Base-by-base conservation (phyloP, 108 stramenopile genomes). In the Phaeodactylum tricornutum region DNA sequence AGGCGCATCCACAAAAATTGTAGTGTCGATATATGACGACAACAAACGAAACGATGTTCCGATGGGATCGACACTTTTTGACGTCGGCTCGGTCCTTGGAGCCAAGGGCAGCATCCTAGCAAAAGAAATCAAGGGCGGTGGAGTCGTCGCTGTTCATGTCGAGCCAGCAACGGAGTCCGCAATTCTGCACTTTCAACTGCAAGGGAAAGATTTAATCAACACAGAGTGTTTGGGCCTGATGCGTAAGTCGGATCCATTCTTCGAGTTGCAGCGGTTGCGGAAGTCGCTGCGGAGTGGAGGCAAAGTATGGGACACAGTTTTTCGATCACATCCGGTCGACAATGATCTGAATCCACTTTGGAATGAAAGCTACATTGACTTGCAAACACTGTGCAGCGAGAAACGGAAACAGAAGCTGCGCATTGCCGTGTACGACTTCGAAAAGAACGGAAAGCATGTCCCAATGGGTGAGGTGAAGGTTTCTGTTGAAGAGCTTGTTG, bases 1-100 rank as follows among this genome's bases (percentile, higher is more conserved):
- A 20, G 71, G 73, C 9, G 65, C 53, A 35, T 53, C 71, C 16
- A 49, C 41, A 1, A 62, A 66, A 9, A 29, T 59, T 27, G 45
- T 46, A 11, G 53, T 66, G 24, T 26, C 27, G 1, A 53, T 67
- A 14, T 60, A 43, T 32, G n/a, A n/a, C n/a, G n/a, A n/a, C n/a
- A 64, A 57, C 14, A 20, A 40, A 17, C 54, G 65, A n/a, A 59
- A 71, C 45, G 57, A 62, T 28, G 12, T 11, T 4, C 30, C 50
- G 14, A 78, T 78, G 75, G 74, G 76, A 60, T 62, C 59, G 22
- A 71, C 74, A 6, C 64, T 73, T 12, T 83, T 83, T 64, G 81
- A 83, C 26, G 46, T 83, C 33, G 76, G 70, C 8, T 64, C 59
- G 11, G 55, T 83, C 37, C 60, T 83, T 9, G 81, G 75, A 20